Conservation (phyloP, 495 filamentous ascomycete genomes). For the Lineolata rhizophorae region DNA sequence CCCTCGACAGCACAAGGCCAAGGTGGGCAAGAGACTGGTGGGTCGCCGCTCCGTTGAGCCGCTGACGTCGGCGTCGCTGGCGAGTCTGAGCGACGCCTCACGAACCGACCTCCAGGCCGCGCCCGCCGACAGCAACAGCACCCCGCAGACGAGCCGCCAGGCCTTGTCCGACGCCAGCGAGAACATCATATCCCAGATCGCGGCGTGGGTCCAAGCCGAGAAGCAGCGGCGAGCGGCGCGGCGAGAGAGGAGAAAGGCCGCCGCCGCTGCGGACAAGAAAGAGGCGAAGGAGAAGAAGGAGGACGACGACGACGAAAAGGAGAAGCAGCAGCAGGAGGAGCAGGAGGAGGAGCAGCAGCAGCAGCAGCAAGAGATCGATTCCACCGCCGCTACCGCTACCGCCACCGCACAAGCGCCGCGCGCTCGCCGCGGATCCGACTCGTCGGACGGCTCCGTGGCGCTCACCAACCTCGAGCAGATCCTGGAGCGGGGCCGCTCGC, state of each 20-base stretch:
- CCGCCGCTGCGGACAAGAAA: background rate
- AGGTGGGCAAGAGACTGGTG: constrained; percentile 10
- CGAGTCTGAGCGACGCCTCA: background rate
- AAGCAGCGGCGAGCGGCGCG: constrained; percentile 34
- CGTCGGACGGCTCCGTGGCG: constrained; percentile 11
- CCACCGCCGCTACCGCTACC: background rate
- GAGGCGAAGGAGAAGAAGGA: background rate
- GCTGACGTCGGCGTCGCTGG: background rate
- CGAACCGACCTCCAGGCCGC: background rate
- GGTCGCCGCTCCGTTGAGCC: constrained; percentile 11
- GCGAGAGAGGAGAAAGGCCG: background rate
- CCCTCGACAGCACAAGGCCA: constrained; percentile 13
- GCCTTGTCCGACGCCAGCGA: constrained; percentile 6
- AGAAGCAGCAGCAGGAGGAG: background rate
- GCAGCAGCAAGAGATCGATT: no score
- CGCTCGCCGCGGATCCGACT: background rate
- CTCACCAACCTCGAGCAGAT: constrained; percentile 17
- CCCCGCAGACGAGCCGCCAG: background rate
- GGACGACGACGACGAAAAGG: background rate
- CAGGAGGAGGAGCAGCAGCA: no score
- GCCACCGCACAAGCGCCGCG: constrained; percentile 1
- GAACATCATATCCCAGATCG: constrained; percentile 45
- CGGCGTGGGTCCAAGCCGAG: constrained; percentile 61
- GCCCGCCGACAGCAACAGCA: background rate
- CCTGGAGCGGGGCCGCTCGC: constrained; percentile 12